Percentiles rank a stretch among this genome's conserved stretches.
Evolutionary conservation across 805 yeast species (phyloP).

Genomic region (Candida hispaniensis): DNA sequence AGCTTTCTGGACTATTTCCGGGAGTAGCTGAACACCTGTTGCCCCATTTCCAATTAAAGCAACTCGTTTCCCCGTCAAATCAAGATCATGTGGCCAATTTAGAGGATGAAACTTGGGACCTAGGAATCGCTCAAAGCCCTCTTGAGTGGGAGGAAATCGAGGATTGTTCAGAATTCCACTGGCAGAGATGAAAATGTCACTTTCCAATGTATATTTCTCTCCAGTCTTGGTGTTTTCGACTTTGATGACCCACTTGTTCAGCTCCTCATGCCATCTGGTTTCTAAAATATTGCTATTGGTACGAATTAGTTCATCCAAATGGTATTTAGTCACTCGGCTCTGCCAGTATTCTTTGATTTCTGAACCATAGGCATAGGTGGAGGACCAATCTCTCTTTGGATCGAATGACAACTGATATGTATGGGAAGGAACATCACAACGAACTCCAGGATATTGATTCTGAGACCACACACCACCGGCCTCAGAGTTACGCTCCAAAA

Average conservation of each 20-base stretch:
- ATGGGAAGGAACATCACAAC: slow-evolving; percentile 26
- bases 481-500: slow-evolving; percentile 25
- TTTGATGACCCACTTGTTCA: slow-evolving; percentile 16
- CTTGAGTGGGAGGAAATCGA: slow-evolving; percentile 23
- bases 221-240: slow-evolving; percentile 10
- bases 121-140: slow-evolving; percentile 24
- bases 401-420: slow-evolving; percentile 25
- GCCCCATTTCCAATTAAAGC: slow-evolving; percentile 31
- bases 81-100: slow-evolving; percentile 26
- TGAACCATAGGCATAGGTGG: slow-evolving; percentile 22
- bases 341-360: slow-evolving; percentile 24
- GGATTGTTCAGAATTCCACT: slow-evolving; percentile 26
- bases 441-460: slow-evolving; percentile 23
- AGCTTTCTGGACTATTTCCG: slow-evolving; percentile 20
- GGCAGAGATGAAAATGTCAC: slow-evolving; percentile 23
- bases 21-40: slow-evolving; percentile 28
- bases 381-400: slow-evolving; percentile 25
- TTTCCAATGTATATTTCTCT: slow-evolving; percentile 18
- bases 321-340: slow-evolving; percentile 22
- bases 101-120: slow-evolving; percentile 29
- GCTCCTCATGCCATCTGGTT: slow-evolving; percentile 19
- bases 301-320: slow-evolving; percentile 20
- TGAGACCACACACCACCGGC: slow-evolving; percentile 25
- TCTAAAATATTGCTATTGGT: slow-evolving; percentile 19
- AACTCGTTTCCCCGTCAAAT: slow-evolving; percentile 23